Evolutionary conservation across 257 asterid genomes (phyloP), one percentile per base, ranked within the genome.

Genomic region (Plantago ovata): DNA sequence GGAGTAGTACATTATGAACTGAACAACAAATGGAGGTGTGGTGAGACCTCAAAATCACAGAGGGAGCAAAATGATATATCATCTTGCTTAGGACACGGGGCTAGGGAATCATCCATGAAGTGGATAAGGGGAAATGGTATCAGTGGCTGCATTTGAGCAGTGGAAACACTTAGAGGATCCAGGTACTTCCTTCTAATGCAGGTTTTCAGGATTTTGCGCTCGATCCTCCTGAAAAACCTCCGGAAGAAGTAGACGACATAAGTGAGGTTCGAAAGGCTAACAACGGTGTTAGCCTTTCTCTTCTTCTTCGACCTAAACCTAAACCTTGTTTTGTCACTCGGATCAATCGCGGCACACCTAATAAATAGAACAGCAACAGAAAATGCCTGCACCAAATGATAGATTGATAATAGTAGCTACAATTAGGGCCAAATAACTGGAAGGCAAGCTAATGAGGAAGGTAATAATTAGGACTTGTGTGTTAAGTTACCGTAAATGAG

Each of bases 121-220:
- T 28, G 36, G 20, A 84, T 61, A 22, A 88, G 89, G 51, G 89
- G 86, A 57, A 85, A 84, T 33, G 87, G 80, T 65, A 84, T 79
- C 19, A 82, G 80, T 62, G 96, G 89, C 71, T 87, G 90, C 78
- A 77, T 63, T 33, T 77, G 85, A 53, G 63, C 53, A 33, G 19
- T 33, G 64, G 60, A 72, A 53, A 76, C 67, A 32, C 69, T 86
- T 85, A 79, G 82, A 55, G 80, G 92, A 75, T 82, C 94, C 46
- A 78, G 61, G 76, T 92, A 92, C 72, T 82, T 92, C 67, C 98
- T 86, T 66, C 97, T 81, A 44, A 92, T 92, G 71, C 72, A 88
- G 51, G 84, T 80, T 69, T 80, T 76, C 0, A 84, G 85, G 55
- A 92, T 74, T 79, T 76, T 84, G 18, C 90, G 80, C 75, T 92